phyloP scores from a whole-genome alignment of 306 rosid species.

The Begonia masoniana region DNA sequence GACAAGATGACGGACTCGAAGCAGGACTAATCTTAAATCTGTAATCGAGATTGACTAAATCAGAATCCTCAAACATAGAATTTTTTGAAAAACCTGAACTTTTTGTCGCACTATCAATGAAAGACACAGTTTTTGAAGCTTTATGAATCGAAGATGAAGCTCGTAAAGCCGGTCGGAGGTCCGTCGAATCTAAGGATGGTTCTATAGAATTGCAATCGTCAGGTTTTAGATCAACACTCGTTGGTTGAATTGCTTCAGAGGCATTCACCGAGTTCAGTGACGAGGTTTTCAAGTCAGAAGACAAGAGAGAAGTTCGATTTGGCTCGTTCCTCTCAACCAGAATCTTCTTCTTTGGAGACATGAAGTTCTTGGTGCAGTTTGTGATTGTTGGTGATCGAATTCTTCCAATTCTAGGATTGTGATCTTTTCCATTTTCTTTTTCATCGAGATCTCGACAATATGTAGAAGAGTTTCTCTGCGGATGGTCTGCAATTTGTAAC shows the following conservation, averaged over 20 bases:
- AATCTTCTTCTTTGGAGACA: slow-evolving; percentile 77
- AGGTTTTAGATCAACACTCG: not conserved
- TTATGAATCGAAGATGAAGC: slow-evolving; percentile 10
- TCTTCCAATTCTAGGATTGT: slow-evolving; percentile 21
- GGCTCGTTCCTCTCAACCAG: slow-evolving; percentile 56
- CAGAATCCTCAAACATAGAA: slow-evolving; percentile 22
- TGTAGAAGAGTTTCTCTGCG: slow-evolving; percentile 30
- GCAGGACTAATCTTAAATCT: slow-evolving; percentile 64
- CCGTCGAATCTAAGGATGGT: not conserved
- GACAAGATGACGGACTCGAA: slow-evolving; percentile 17
- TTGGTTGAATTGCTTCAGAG: slow-evolving; percentile 16
- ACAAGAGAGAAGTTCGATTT: slow-evolving; percentile 20
- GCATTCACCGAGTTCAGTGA: slow-evolving; percentile 33
- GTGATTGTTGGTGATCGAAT: slow-evolving; percentile 47
- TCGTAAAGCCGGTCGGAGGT: not conserved
- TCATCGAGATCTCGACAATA: slow-evolving; percentile 41
- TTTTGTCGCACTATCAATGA: not conserved
- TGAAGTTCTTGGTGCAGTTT: slow-evolving; percentile 54
- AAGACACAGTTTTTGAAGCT: slow-evolving; percentile 11
- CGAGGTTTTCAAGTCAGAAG: slow-evolving; percentile 24
- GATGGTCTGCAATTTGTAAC: slow-evolving; percentile 28
- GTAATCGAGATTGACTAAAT: slow-evolving; percentile 51
- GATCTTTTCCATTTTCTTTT: slow-evolving; percentile 67
- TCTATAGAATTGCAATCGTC: not conserved
- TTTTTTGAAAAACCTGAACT: slow-evolving; percentile 1